These are phyloP conservation scores for Apostasia ramifera DNA, from an alignment of 106 monocot species.

Conservation along the genomic window DNA sequence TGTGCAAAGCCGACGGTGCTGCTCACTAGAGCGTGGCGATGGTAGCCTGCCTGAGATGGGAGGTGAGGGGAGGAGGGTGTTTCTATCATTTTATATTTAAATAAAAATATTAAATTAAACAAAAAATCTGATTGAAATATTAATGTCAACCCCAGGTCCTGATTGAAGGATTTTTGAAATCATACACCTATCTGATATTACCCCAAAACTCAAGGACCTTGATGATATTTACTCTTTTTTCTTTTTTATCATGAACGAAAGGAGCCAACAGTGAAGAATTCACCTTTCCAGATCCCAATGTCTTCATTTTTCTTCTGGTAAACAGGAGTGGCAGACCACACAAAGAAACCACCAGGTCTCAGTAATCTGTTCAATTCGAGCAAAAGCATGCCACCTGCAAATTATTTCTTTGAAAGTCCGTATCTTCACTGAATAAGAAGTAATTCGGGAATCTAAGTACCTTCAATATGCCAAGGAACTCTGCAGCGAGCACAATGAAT, in stretches of 20 bases:
- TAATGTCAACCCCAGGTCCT: too few species aligned
- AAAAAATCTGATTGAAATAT: too few species aligned
- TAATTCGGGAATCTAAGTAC: constrained; percentile 16
- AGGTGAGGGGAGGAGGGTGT: too few species aligned
- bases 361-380: constrained; percentile 80
- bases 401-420: constrained; percentile 1
- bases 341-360: constrained; percentile 86
- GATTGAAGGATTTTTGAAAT: too few species aligned
- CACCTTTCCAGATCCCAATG: constrained; percentile 79
- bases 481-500: constrained; percentile 94
- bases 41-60: too few species aligned
- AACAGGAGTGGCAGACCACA: constrained; percentile 92
- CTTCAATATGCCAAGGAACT: constrained; percentile 96
- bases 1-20: too few species aligned
- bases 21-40: too few species aligned
- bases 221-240: too few species aligned
- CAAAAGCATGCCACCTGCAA: constrained; percentile 79
- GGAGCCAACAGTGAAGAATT: background rate
- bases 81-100: too few species aligned
- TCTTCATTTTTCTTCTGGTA: constrained; percentile 67
- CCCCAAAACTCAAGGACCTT: too few species aligned
- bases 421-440: background rate
- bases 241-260: background rate
- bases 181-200: too few species aligned
- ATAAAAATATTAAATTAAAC: too few species aligned